phyloP scores from a whole-genome alignment of 2,329 filamentous ascomycete species.

The Dactylellina sp. region DNA sequence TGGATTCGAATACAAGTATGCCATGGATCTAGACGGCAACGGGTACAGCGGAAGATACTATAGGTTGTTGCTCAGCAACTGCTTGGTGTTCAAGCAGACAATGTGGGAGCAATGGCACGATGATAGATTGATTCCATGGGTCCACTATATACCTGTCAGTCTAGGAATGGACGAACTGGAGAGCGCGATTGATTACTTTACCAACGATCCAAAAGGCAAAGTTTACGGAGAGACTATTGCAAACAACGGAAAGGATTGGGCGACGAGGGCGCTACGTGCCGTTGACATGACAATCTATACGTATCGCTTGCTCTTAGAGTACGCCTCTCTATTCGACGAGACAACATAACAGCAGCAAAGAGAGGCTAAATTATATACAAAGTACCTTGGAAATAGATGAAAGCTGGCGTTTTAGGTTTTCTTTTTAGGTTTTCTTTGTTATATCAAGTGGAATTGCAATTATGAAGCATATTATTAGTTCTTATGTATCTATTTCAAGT shows the following conservation, averaged over 20 bases:
- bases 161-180: slow-evolving; percentile 68
- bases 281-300: slow-evolving; percentile 73
- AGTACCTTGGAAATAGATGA: slow-evolving; percentile 6
- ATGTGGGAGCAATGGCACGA: slow-evolving; percentile 72
- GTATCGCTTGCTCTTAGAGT: slow-evolving; percentile 73
- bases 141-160: slow-evolving; percentile 71
- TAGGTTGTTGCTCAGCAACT: slow-evolving; percentile 67
- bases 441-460: neutral
- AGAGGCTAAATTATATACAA: slow-evolving; percentile 1
- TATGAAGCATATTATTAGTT: slow-evolving; percentile 4
- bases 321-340: slow-evolving; percentile 60
- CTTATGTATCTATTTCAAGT: slow-evolving; percentile 13
- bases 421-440: neutral
- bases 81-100: slow-evolving; percentile 68
- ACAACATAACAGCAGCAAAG: neutral
- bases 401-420: slow-evolving; percentile 28
- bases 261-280: slow-evolving; percentile 68
- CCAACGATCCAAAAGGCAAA: slow-evolving; percentile 66
- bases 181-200: slow-evolving; percentile 68
- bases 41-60: slow-evolving; percentile 70
- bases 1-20: slow-evolving; percentile 64
- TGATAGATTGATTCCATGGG: slow-evolving; percentile 70
- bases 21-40: slow-evolving; percentile 71
- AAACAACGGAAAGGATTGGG: slow-evolving; percentile 70
- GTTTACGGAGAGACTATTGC: slow-evolving; percentile 68